phyloP scores from a whole-genome alignment of 2,329 filamentous ascomycete species.

The Grosmannia penicillata region DNA sequence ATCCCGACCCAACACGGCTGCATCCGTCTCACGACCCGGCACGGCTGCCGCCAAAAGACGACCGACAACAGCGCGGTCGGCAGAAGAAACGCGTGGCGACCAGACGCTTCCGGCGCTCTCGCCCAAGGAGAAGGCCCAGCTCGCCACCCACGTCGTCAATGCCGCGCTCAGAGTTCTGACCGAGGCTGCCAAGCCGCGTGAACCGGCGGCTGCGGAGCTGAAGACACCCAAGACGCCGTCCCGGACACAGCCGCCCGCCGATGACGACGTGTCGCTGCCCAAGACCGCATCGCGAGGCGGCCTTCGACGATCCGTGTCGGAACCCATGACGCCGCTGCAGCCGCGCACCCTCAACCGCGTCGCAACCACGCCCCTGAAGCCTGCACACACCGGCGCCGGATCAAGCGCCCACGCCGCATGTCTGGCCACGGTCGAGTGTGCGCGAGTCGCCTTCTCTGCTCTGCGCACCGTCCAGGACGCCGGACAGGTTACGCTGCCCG shows the following conservation, averaged over 20 bases:
- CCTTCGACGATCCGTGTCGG: slow-evolving; percentile 39
- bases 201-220: slow-evolving; percentile 16
- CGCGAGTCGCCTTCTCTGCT: slow-evolving; percentile 50
- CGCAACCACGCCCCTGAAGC: slow-evolving; percentile 32
- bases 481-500: slow-evolving; percentile 37
- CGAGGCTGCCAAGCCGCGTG: slow-evolving; percentile 44
- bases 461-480: slow-evolving; percentile 43
- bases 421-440: slow-evolving; percentile 51
- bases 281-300: slow-evolving; percentile 6
- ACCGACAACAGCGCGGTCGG: slow-evolving; percentile 3
- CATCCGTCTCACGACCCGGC: slow-evolving; percentile 5
- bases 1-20: slow-evolving; percentile 13
- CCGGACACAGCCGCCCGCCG: background rate
- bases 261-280: background rate
- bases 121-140: slow-evolving; percentile 44
- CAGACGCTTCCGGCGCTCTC: slow-evolving; percentile 29
- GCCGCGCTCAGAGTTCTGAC: slow-evolving; percentile 50
- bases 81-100: slow-evolving; percentile 6
- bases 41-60: slow-evolving; percentile 14
- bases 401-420: slow-evolving; percentile 22
- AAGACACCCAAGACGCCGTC: background rate
- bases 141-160: slow-evolving; percentile 64
- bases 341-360: slow-evolving; percentile 46
- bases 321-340: slow-evolving; percentile 46
- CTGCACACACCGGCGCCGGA: slow-evolving; percentile 12